Conservation (phyloP, 352 stramenopile genomes). For the Phytopythium boreale region DNA sequence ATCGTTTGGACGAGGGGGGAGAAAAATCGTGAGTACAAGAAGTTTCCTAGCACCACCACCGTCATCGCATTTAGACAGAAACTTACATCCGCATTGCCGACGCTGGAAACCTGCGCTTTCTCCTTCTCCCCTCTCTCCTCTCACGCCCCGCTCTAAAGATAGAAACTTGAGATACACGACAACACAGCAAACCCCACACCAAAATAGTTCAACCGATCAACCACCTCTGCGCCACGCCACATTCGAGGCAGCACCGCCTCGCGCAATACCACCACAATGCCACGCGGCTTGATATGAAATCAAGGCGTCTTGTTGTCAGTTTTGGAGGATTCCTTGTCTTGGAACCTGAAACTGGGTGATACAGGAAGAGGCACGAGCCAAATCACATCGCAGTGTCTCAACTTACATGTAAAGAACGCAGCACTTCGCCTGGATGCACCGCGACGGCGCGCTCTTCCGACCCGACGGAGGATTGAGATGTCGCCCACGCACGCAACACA, state of each 20-base stretch:
- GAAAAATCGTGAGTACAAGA: neutral
- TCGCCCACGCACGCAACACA: neutral
- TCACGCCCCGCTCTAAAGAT: neutral
- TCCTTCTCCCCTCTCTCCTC: neutral
- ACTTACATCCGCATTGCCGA: neutral
- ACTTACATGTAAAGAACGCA: neutral
- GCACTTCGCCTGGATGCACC: neutral
- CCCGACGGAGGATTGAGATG: neutral
- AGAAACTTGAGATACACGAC: neutral
- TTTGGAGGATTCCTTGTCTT: neutral
- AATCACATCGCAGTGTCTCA: neutral
- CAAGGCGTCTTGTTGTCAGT: neutral
- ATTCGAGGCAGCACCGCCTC: neutral
- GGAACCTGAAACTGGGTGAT: neutral
- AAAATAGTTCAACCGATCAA: constrained; percentile 5
- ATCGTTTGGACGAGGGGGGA: neutral
- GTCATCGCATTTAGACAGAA: neutral
- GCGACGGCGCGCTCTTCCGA: neutral
- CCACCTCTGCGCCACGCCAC: neutral
- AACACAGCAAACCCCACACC: neutral
- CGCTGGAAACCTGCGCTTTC: neutral
- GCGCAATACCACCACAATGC: neutral
- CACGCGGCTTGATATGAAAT: neutral
- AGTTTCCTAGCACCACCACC: neutral
- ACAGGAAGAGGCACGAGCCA: neutral